phyloP scores from a whole-genome alignment of 2,329 filamentous ascomycete genomes.

The Cladosporium sp. region DNA sequence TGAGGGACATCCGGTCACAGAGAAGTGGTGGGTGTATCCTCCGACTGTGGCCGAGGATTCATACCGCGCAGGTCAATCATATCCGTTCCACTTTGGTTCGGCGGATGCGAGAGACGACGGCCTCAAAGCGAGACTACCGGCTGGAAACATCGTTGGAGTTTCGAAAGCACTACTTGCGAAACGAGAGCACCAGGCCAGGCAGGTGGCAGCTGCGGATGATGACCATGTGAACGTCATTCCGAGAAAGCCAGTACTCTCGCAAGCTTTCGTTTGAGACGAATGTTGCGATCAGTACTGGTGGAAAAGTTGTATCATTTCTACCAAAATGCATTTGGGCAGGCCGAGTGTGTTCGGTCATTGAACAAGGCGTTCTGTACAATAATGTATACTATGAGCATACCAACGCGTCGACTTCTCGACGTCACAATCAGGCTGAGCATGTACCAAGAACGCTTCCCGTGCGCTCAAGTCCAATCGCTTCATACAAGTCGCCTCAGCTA shows the following conservation, averaged over 20 bases:
- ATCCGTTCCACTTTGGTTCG: conserved; percentile 35
- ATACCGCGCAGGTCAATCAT: conserved; percentile 38
- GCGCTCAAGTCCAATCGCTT: too few relatives aligned
- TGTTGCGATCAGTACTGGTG: background rate
- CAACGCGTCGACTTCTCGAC: background rate
- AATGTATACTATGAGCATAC: background rate
- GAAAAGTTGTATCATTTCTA: background rate
- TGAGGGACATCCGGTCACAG: conserved; percentile 46
- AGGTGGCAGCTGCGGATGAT: background rate
- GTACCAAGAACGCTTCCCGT: too few relatives aligned
- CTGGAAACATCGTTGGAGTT: conserved; percentile 27
- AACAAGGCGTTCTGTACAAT: background rate
- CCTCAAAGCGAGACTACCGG: conserved; percentile 26
- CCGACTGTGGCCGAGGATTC: conserved; percentile 43
- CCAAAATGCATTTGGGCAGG: background rate
- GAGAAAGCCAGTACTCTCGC: background rate
- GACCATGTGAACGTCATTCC: background rate
- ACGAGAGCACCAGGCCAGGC: conserved; percentile 3
- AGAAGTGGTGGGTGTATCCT: conserved; percentile 51
- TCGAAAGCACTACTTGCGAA: conserved; percentile 27
- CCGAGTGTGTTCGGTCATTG: background rate
- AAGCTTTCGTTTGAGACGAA: background rate
- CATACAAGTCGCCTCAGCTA: too few relatives aligned
- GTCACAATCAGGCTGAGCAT: background rate
- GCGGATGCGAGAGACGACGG: conserved; percentile 29